Base-by-base conservation (phyloP, 768 basidiomycete genomes). In the Clitopilus passeckerianus region DNA sequence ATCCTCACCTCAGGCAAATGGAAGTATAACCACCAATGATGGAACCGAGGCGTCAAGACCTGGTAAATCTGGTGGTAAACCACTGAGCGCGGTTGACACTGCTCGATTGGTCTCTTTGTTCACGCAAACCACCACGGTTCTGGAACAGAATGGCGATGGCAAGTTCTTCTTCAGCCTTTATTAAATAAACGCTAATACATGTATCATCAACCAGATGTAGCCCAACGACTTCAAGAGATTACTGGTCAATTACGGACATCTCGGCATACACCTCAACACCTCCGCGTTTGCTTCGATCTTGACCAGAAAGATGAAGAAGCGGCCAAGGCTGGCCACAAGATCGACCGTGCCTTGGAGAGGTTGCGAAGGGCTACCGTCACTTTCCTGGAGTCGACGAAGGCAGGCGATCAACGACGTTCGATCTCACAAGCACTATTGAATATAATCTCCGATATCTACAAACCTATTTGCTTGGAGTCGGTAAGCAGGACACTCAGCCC, bases 261-360 rank as follows among this genome's bases (percentile, higher is more conserved):
- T 20, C 37, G 65, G 24, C 57, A 57, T 14, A 54, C 69, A 7
- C 41, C 63, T 22, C 56, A 61, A 56, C 53, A 66, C 30, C 61
- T 67, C n/a, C 61, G 57, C 33, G 34, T 2, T 37, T 23, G 15
- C 6, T 54, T 44, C 1, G 56, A 56, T 10, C 59, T 60, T 22
- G 70, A 74, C 44, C 46, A 22, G 46, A 18, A n/a, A 12, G 37
- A 50, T 9, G 46, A 50, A 50, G 46, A 50, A 50, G 22, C 5
- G 10, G 12, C 46, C 12, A n/a, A 18, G 22, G 18, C 46, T 3
- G 46, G 46, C 12, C 6, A 7, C 20, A 90, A 89, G 68, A 71
- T 87, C 14, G 80, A 83, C 55, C 79, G 87, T 23, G 81, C 85
- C 0, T 61, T 90, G 10, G 89, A 89, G 67, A 75, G 83, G 55